These are phyloP conservation scores for Novymonas esmeraldas DNA, from an alignment of 208 protist genomes.

Conservation along the genomic window DNA sequence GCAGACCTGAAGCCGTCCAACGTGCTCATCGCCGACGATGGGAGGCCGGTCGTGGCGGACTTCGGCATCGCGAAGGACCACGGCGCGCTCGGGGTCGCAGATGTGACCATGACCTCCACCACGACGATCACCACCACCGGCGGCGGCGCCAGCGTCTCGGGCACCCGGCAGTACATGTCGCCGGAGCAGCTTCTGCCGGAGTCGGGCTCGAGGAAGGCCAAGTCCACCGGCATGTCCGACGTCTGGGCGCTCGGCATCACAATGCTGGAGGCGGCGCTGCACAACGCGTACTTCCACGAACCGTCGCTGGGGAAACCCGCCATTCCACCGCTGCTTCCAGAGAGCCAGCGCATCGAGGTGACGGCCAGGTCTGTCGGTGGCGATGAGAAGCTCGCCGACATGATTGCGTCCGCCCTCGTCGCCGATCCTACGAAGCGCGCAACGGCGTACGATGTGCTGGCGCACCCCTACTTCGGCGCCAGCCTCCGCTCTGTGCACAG, in stretches of 20 bases:
- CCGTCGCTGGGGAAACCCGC: conserved; percentile 27
- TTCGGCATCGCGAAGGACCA: conserved; percentile 79
- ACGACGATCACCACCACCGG: conserved; percentile 25
- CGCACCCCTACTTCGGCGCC: conserved; percentile 71
- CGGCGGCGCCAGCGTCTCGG: conserved; percentile 9
- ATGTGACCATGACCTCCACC: conserved; percentile 49
- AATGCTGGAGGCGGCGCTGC: conserved; percentile 48
- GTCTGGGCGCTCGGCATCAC: conserved; percentile 71
- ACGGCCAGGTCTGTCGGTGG: conserved; percentile 47
- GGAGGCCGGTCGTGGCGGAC: conserved; percentile 74
- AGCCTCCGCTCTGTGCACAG: conserved; percentile 19
- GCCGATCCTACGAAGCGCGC: conserved; percentile 35
- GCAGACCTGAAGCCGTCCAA: conserved; percentile 79
- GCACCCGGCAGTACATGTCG: conserved; percentile 66
- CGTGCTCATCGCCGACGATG: conserved; percentile 67
- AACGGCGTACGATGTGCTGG: conserved; percentile 55
- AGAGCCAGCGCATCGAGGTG: conserved; percentile 39
- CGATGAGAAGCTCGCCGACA: conserved; percentile 63
- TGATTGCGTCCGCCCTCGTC: conserved; percentile 40
- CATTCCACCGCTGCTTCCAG: conserved; percentile 42
- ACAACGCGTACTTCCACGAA: conserved; percentile 64
- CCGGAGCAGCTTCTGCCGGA: conserved; percentile 54
- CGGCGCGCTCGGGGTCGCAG: conserved; percentile 36
- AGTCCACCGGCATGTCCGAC: conserved; percentile 46
- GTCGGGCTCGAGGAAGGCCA: conserved; percentile 14